Conservation (phyloP, 2,329 filamentous ascomycete genomes). For the Sporothrix mexicana region DNA sequence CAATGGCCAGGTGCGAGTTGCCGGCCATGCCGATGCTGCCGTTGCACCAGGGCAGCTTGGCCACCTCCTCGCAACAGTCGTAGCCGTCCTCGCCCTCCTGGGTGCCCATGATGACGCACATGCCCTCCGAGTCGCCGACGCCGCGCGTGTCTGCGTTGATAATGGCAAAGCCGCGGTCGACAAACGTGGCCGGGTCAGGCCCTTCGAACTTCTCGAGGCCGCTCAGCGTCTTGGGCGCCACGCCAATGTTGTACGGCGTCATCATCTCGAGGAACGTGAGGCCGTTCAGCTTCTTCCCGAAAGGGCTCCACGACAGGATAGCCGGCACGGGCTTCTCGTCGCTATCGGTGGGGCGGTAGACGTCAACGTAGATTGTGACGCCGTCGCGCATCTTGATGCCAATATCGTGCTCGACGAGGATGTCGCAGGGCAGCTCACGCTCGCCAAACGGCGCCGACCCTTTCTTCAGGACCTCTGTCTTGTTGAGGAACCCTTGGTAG, state of each 20-base stretch:
- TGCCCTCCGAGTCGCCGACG: neutral
- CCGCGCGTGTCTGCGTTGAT: neutral
- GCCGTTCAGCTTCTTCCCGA: neutral
- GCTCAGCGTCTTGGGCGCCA: neutral
- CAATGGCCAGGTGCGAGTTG: constrained; percentile 7
- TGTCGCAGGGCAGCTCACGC: neutral
- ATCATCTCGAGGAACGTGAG: neutral
- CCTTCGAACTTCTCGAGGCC: constrained; percentile 1
- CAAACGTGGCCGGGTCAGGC: neutral
- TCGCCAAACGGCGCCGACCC: neutral
- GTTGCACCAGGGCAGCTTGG: neutral
- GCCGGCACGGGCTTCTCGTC: neutral
- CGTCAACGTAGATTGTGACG: neutral
- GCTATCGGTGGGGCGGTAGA: neutral
- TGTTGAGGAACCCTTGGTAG: neutral
- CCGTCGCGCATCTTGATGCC: neutral
- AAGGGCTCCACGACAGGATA: neutral
- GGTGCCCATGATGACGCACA: neutral
- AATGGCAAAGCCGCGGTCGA: neutral
- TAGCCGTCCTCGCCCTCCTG: constrained; percentile 12
- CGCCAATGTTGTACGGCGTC: neutral
- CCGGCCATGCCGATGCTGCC: neutral
- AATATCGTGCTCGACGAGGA: neutral
- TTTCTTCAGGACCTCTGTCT: neutral
- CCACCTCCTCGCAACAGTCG: neutral